phyloP scores from a whole-genome alignment of 2,329 filamentous ascomycete genomes.

The Coccinonectria pachysandricola region DNA sequence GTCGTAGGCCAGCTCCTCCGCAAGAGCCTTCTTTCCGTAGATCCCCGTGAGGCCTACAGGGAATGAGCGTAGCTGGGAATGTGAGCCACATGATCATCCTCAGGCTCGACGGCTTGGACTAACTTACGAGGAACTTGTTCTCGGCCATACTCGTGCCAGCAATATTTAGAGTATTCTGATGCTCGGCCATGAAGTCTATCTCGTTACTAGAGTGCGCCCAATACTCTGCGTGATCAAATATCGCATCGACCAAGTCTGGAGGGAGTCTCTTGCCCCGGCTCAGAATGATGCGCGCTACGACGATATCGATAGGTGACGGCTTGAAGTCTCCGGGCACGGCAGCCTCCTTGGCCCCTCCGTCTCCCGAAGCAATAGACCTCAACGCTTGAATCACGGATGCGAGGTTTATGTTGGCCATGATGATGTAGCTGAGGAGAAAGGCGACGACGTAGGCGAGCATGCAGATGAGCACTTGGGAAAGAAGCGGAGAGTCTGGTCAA shows the following conservation, averaged over 20 bases:
- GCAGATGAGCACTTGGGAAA: slow-evolving; percentile 1
- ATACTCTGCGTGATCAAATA: slow-evolving; percentile 52
- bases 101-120: no score
- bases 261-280: slow-evolving; percentile 34
- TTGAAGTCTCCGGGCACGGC: no score
- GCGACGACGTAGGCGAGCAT: slow-evolving; percentile 10
- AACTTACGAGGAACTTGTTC: slow-evolving; percentile 25
- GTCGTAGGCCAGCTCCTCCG: slow-evolving; percentile 21
- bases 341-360: no score
- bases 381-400: slow-evolving; percentile 11
- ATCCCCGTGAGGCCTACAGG: slow-evolving; percentile 27
- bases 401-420: slow-evolving; percentile 21
- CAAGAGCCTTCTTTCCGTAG: slow-evolving; percentile 15
- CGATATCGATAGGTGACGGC: slow-evolving; percentile 38
- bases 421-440: slow-evolving; percentile 6
- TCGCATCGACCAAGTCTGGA: slow-evolving; percentile 42
- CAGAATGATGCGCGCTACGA: slow-evolving; percentile 39
- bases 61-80: slow-evolving; percentile 26
- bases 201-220: slow-evolving; percentile 41
- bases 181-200: slow-evolving; percentile 17
- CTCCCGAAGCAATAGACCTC: slow-evolving; percentile 3
- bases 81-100: no score
- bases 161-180: slow-evolving; percentile 14
- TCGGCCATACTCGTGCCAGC: slow-evolving; percentile 14
- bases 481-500: background rate